These are phyloP conservation scores for Blastocystis sp. DNA, from an alignment of 352 stramenopile species.

Conservation along the genomic window DNA sequence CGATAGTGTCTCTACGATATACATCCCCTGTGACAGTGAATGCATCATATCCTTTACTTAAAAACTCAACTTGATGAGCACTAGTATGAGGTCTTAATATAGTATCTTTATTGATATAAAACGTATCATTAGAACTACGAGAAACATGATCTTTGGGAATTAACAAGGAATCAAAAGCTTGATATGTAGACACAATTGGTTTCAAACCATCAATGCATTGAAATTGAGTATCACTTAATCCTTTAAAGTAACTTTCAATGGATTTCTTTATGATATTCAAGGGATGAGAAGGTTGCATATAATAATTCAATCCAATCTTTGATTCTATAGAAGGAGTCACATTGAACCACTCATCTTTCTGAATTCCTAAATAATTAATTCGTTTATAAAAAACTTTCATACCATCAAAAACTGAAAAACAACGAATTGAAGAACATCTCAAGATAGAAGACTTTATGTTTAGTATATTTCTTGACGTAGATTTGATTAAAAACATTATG, in stretches of 20 bases:
- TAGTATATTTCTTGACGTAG: too few relatives aligned
- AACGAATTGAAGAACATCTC: too few relatives aligned
- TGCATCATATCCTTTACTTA: conserved; percentile 61
- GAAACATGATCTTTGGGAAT: conserved; percentile 67
- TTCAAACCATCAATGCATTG: conserved; percentile 59
- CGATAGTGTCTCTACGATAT: conserved; percentile 93
- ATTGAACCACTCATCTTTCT: conserved; percentile 31
- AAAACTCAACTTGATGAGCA: conserved; percentile 70
- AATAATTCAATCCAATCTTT: conserved; percentile 34
- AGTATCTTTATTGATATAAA: conserved; percentile 60
- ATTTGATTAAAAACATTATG: too few relatives aligned
- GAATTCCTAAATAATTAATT: too few relatives aligned
- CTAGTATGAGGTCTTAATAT: conserved; percentile 58
- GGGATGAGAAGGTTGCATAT: conserved; percentile 7
- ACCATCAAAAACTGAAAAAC: too few relatives aligned
- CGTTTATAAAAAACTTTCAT: too few relatives aligned
- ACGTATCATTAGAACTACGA: conserved; percentile 61
- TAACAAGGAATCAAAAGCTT: conserved; percentile 71
- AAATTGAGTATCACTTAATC: conserved; percentile 23
- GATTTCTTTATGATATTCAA: conserved; percentile 31
- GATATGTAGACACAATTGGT: conserved; percentile 60
- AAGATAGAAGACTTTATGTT: too few relatives aligned
- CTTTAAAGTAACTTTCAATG: conserved; percentile 17
- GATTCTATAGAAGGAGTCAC: conserved; percentile 14
- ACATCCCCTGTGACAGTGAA: conserved; percentile 80